These are phyloP conservation scores for Cyclotella cryptica DNA, from an alignment of 108 stramenopile genomes.

Conservation along the genomic window DNA sequence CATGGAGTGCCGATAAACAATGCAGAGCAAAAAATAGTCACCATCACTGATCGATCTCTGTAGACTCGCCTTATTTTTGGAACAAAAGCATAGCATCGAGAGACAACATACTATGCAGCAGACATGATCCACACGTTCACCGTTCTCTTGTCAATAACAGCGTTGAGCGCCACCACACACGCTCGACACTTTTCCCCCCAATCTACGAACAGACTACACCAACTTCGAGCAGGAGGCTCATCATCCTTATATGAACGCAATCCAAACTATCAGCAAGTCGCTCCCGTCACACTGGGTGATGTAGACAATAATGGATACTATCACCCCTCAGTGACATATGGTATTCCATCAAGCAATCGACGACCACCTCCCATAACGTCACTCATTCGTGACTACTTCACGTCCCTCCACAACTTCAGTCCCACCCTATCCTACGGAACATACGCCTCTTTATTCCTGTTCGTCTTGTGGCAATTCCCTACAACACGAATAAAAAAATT, in stretches of 20 bases:
- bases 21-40: no score
- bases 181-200: background rate
- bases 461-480: constrained; percentile 68
- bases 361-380: constrained; percentile 41
- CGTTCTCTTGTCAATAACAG: background rate
- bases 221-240: constrained; percentile 29
- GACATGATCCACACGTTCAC: background rate
- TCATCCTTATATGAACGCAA: constrained; percentile 27
- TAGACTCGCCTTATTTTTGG: no score
- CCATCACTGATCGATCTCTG: no score
- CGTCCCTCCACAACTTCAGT: constrained; percentile 32
- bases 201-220: background rate
- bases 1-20: no score
- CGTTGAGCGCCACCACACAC: background rate
- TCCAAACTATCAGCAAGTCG: constrained; percentile 26
- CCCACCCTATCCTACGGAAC: constrained; percentile 47
- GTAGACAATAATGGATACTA: constrained; percentile 36
- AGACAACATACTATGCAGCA: no score
- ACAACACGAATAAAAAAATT: constrained; percentile 19
- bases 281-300: constrained; percentile 36
- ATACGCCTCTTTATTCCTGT: constrained; percentile 45
- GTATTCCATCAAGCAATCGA: constrained; percentile 9
- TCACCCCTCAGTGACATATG: constrained; percentile 5
- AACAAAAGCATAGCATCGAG: no score
- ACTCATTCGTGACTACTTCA: constrained; percentile 34